Conservation (phyloP, 345 rosid genomes). For the Linum lewisii region DNA sequence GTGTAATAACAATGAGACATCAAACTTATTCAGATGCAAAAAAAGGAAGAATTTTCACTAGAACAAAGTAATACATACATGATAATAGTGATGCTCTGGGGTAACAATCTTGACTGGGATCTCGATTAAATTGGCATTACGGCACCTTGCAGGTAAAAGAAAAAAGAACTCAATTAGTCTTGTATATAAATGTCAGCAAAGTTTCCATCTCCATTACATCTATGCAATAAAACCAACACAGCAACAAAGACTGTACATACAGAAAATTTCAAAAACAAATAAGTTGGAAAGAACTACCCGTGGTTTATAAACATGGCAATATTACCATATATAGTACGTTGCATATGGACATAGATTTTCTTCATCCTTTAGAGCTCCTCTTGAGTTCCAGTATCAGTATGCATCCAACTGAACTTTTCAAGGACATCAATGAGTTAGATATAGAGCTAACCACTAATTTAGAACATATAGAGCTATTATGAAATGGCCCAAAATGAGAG, state of each 20-base stretch:
- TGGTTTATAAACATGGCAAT: conserved; percentile 89
- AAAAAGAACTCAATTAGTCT: too few species aligned
- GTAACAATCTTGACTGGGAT: conserved; percentile 82
- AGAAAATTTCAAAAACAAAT: background rate
- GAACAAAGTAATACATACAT: conserved; percentile 38
- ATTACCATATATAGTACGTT: conserved; percentile 57
- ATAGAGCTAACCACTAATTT: too few species aligned
- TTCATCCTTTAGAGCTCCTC: too few species aligned
- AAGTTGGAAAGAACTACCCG: conserved; percentile 35
- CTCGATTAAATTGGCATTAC: conserved; percentile 79
- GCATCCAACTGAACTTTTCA: conserved; percentile 73
- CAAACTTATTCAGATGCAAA: background rate
- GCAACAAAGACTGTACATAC: background rate
- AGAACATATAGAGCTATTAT: too few species aligned
- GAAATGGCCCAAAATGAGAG: too few species aligned
- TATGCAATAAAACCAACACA: too few species aligned
- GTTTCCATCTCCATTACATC: too few species aligned
- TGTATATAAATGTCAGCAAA: background rate
- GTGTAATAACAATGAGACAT: conserved; percentile 12
- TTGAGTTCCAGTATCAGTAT: conserved; percentile 66
- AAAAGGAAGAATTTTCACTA: background rate
- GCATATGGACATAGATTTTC: conserved; percentile 86
- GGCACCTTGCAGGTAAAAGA: conserved; percentile 41
- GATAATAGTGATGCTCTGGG: conserved; percentile 78
- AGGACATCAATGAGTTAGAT: too few species aligned